Conservation (phyloP, 495 filamentous ascomycete genomes). For the Aspergillus biplanus region DNA sequence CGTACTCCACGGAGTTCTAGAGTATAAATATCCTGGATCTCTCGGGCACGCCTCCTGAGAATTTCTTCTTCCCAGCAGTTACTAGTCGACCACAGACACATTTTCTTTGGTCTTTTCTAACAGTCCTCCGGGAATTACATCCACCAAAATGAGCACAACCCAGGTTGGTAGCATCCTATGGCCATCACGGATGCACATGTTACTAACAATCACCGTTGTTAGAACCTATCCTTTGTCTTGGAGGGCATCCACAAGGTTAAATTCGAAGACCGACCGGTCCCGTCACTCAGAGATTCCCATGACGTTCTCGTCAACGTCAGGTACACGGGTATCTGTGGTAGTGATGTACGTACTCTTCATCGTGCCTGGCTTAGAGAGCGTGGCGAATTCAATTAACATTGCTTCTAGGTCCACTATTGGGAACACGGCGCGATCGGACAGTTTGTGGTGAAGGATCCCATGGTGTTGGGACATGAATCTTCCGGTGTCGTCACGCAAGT, state of each 20-base stretch:
- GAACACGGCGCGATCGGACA: conserved; percentile 78
- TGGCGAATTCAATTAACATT: background rate
- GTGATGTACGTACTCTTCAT: conserved; percentile 60
- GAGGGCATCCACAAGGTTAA: conserved; percentile 70
- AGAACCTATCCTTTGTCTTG: conserved; percentile 91
- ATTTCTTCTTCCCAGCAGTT: too few relatives aligned
- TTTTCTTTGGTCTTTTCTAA: too few relatives aligned
- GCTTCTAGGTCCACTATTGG: conserved; percentile 79
- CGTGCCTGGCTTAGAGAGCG: too few relatives aligned
- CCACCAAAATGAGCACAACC: background rate
- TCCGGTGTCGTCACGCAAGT: conserved; percentile 72
- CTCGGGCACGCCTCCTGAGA: too few relatives aligned
- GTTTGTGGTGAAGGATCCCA: conserved; percentile 80
- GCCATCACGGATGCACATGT: background rate
- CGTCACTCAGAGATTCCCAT: conserved; percentile 64
- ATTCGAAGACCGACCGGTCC: conserved; percentile 77
- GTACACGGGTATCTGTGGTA: conserved; percentile 90
- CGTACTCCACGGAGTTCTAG: background rate
- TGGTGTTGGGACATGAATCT: conserved; percentile 94
- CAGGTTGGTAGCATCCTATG: background rate
- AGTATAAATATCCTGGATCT: background rate
- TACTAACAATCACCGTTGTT: conserved; percentile 1
- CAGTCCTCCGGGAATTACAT: background rate
- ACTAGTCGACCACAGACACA: too few relatives aligned
- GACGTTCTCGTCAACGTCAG: conserved; percentile 83